Base-by-base conservation (phyloP, 139 green algal species). In the Coccomyxa sp. region DNA sequence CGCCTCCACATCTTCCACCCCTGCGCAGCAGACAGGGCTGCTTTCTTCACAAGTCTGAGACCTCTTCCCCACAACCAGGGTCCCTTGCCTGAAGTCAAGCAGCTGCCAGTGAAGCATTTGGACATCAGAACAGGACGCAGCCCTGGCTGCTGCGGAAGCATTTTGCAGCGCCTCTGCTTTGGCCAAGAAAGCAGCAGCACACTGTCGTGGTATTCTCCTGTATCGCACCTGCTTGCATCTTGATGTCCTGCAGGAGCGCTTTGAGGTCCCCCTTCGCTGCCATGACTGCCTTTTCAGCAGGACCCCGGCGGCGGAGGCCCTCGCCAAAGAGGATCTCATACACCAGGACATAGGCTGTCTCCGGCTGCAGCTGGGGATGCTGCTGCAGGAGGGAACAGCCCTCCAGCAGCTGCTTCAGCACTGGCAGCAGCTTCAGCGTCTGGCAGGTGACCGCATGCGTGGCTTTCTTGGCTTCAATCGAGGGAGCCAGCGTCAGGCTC, bases 381-480 rank as follows among this genome's bases (percentile, higher is more conserved):
- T 77, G 31, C 50, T 86, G 33, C 73, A 88, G 64, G 44, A 97
- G 74, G 31, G 72, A 71, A 16, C 75, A 82, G 5, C 31, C 12
- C 33, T 76, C 74, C 69, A 95, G 37, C 39, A 97, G n/a, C 33
- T 82, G 50, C 68, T 85, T 80, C 34, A 97, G 73, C 55, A 95
- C 35, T 29, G 73, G 73, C 44, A 91, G 79, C 58, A 88, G 87
- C 80, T 92, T 92, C 36, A 98, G 84, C 0, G 92, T 93, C 78
- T 99, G 83, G 76, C 89, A 94, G 0, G 90, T 96, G 16, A 98
- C 89, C 8, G 93, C 94, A 81, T 95, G 94, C 0, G 91, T 95
- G 31, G 95, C 91, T 80, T 95, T 94, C 81, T 98, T 98, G 44
- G 88, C 83, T 6, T 81, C 44, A 18, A 97, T 82, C 41, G 91